A percentile compares a stretch with the other conserved stretches of the same genome.
These are phyloP conservation scores for Lolium perenne DNA, from an alignment of 176 grass and related monocot species.

Conservation along the genomic window DNA sequence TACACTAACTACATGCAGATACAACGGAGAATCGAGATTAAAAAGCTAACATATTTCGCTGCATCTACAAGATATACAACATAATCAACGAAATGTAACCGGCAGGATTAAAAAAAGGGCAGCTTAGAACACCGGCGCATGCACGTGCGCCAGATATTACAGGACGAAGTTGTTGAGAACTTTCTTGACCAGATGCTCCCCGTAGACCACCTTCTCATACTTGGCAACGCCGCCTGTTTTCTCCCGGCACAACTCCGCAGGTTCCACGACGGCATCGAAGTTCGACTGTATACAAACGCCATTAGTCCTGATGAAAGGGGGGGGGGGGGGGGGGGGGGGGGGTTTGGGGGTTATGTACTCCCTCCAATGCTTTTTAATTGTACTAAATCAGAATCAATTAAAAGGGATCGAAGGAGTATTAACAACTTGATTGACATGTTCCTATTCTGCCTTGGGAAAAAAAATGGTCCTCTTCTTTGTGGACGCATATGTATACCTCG, in stretches of 20 bases:
- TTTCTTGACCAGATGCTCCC: slow-evolving; percentile 80
- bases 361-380: too few species aligned
- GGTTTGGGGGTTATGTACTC: too few species aligned
- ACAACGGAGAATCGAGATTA: too few species aligned
- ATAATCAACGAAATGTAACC: too few species aligned
- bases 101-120: too few species aligned
- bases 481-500: slow-evolving; percentile 46
- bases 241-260: slow-evolving; percentile 61
- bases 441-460: not conserved
- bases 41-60: too few species aligned
- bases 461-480: not conserved
- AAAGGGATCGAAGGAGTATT: not conserved
- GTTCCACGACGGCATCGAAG: slow-evolving; percentile 67
- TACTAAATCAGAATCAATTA: too few species aligned
- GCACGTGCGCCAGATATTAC: slow-evolving; percentile 9
- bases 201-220: slow-evolving; percentile 76
- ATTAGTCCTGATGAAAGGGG: slow-evolving; percentile 5
- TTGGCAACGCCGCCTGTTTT: slow-evolving; percentile 56
- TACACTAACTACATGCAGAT: too few species aligned
- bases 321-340: too few species aligned
- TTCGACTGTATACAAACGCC: slow-evolving; percentile 47
- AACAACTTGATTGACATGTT: not conserved
- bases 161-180: slow-evolving; percentile 67
- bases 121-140: too few species aligned
- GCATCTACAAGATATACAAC: too few species aligned